Evolutionary conservation across 2,329 filamentous ascomycete species (phyloP), one percentile per base, ranked within the genome.

Genomic region (Volutella citrinella): DNA sequence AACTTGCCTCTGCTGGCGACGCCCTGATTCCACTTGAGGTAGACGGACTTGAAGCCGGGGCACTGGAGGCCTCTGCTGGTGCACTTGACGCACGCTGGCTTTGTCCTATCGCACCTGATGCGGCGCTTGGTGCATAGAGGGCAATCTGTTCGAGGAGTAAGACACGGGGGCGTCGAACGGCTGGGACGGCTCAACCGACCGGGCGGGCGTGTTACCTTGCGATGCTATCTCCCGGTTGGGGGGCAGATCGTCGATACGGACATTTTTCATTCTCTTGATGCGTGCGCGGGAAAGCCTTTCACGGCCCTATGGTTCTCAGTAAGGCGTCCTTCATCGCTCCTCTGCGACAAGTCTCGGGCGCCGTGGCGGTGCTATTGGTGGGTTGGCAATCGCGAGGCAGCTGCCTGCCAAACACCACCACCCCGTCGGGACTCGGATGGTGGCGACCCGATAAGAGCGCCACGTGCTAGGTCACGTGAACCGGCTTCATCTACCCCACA

Each of bases 101-200:
- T n/a, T n/a, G 31, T 50, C 7, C 47, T 38, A 28, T 50, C 47
- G 17, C 47, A 48, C 32, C 34, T 43, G 15, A 50, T 46, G 10
- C 45, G 43, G 30, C 47, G 28, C 21, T 43, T 46, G 11, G 33
- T 28, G 9, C 47, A 50, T 14, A 32, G 32, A 6, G 30, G 47
- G 17, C 45, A 50, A 14, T 50, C 47, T 48, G 14, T 10, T 5
- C 17, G 5, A n/a, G 21, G 15, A 27, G 21, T 30, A 13, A 32
- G 18, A 3, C 10, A 20, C 8, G 2, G 24, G n/a, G n/a, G n/a
- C n/a, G n/a, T 13, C 1, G 16, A 10, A 24, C 18, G 16, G 5
- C 13, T n/a, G 5, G 17, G 10, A 5, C 16, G 10, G n/a, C 12
- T 4, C 12, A 16, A 25, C 23, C 11, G 15, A 24, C 7, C n/a